Conservation (phyloP, 2,329 filamentous ascomycete species). For the Ophiostoma tasmaniense region DNA sequence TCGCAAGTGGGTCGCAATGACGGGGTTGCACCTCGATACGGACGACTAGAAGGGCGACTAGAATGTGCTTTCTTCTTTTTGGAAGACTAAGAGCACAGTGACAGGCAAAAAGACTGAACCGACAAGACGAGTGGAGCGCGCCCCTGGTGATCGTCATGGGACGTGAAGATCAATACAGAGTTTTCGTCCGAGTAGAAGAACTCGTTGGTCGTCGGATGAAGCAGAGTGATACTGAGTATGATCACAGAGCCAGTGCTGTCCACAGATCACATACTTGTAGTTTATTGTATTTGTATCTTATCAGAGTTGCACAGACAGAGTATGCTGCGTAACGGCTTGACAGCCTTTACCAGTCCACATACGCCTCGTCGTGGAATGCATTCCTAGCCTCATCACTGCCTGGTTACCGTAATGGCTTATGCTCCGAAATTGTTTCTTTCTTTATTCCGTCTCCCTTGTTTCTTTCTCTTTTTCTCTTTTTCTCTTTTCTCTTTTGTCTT, state of each 20-base stretch:
- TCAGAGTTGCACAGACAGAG: too few species aligned
- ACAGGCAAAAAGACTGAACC: too few species aligned
- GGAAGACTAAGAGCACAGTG: too few species aligned
- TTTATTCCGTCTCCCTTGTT: background rate
- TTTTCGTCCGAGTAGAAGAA: background rate
- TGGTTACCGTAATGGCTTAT: background rate
- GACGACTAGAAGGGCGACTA: constrained; percentile 3
- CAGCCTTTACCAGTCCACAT: too few species aligned
- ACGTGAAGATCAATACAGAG: constrained; percentile 1
- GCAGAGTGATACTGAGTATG: background rate
- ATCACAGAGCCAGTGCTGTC: too few species aligned
- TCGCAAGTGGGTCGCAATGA: background rate
- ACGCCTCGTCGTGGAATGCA: background rate
- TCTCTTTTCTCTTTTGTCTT: background rate
- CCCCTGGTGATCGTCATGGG: background rate
- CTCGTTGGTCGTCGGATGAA: background rate
- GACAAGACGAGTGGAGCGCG: background rate
- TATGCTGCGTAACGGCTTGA: too few species aligned
- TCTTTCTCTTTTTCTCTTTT: background rate
- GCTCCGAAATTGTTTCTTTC: background rate
- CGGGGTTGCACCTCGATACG: constrained; percentile 5
- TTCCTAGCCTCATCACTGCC: background rate
- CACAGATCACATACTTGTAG: background rate
- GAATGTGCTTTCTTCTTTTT: background rate
- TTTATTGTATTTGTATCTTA: background rate